Conservation (phyloP, 2,329 filamentous ascomycete species). For the Fusarium nodosum region DNA sequence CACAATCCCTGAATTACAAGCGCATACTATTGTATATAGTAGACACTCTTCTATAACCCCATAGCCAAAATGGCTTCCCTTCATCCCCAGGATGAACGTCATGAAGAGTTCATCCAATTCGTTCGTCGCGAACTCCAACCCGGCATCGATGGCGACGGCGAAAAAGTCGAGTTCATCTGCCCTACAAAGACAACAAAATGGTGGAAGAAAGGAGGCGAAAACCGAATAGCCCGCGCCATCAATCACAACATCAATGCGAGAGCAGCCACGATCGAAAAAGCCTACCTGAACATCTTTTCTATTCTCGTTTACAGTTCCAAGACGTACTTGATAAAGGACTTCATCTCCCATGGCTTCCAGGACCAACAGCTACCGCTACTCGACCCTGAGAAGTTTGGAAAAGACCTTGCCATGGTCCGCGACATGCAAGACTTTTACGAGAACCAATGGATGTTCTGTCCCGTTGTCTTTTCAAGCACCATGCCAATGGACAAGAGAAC, state of each 20-base stretch:
- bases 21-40: too few species aligned
- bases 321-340: conserved; percentile 8
- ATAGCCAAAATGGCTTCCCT: neutral
- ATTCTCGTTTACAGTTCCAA: conserved; percentile 24
- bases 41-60: neutral
- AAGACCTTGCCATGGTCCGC: neutral
- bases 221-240: conserved; percentile 5
- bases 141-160: neutral
- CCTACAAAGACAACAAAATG: conserved; percentile 1
- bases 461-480: neutral
- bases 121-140: neutral
- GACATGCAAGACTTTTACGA: conserved; percentile 9
- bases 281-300: conserved; percentile 33
- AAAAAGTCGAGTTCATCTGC: neutral
- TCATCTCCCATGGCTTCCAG: neutral
- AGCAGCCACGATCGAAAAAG: conserved; percentile 3
- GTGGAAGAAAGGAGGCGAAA: conserved; percentile 9
- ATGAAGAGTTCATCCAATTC: conserved; percentile 15
- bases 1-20: neutral
- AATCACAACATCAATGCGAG: neutral
- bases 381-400: neutral
- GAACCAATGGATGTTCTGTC: conserved; percentile 33
- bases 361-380: conserved; percentile 26
- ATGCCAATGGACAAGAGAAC: neutral
- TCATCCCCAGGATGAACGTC: neutral